Evolutionary conservation across 2,329 filamentous ascomycete species (phyloP).

Genomic region (Paraphaeosphaeria sporulosa): DNA sequence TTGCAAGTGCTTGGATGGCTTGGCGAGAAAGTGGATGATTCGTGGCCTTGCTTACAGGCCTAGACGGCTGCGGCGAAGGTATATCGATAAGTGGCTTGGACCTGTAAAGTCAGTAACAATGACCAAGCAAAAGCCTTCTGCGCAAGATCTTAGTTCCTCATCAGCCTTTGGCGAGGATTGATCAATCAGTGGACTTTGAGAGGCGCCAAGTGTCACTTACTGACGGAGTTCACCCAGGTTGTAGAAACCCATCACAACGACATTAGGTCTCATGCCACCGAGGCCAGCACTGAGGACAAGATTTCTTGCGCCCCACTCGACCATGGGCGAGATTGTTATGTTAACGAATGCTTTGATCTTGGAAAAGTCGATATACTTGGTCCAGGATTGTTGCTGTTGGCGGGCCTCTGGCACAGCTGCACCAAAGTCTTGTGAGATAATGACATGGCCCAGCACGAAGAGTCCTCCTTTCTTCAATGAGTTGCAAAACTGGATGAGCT

Average conservation of each 20-base stretch:
- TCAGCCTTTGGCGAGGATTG: background rate
- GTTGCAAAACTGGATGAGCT: conserved; percentile 90
- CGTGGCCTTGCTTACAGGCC: conserved; percentile 39
- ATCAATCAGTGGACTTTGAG: background rate
- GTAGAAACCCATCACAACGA: conserved; percentile 81
- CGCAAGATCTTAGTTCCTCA: background rate
- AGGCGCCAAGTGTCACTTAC: background rate
- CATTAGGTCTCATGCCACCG: conserved; percentile 88
- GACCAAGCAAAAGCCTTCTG: background rate
- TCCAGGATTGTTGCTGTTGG: conserved; percentile 82
- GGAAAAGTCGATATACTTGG: conserved; percentile 85
- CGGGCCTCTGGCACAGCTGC: conserved; percentile 81
- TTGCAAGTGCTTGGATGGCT: conserved; percentile 43
- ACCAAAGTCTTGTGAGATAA: conserved; percentile 83
- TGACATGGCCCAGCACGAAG: conserved; percentile 87
- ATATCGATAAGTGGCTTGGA: conserved; percentile 66
- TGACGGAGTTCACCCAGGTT: conserved; percentile 78
- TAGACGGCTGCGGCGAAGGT: conserved; percentile 55
- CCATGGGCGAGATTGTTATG: conserved; percentile 79
- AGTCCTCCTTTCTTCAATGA: conserved; percentile 86
- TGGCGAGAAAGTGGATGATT: conserved; percentile 38
- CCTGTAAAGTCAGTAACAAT: background rate
- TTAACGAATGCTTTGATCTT: conserved; percentile 91
- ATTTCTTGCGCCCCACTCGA: conserved; percentile 87
- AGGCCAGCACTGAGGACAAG: conserved; percentile 81